A percentile compares a stretch with the other conserved stretches of the same genome.
Conservation (phyloP, 768 basidiomycete genomes). For the Naematelia aurantialba region DNA sequence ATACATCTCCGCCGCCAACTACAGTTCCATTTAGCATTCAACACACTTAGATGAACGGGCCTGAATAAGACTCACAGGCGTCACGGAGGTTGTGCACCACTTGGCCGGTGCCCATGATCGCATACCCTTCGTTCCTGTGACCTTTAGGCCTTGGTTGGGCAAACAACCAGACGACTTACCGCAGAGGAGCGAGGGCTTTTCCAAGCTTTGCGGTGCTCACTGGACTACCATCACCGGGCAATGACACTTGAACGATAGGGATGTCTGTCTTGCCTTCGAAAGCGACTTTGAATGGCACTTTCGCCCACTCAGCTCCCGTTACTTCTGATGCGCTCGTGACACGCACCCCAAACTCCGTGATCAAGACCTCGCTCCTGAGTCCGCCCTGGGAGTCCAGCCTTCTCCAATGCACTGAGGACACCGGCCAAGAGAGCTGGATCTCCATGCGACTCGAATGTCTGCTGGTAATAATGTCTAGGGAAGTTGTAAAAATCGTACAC, state of each 20-base stretch:
- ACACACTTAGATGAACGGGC: not conserved
- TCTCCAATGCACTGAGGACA: conserved; percentile 20
- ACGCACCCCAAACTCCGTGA: conserved; percentile 46
- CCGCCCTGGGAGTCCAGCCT: conserved; percentile 13
- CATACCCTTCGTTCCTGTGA: conserved; percentile 37
- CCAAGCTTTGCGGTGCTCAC: conserved; percentile 34
- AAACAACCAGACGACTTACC: conserved; percentile 9
- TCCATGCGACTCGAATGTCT: conserved; percentile 27
- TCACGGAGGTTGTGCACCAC: conserved; percentile 46
- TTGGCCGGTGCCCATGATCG: conserved; percentile 42
- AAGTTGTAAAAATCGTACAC: conserved; percentile 46
- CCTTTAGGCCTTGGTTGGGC: not conserved
- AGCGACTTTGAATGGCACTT: conserved; percentile 36
- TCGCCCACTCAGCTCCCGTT: not conserved
- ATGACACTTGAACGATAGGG: conserved; percentile 39
- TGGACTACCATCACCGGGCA: conserved; percentile 29
- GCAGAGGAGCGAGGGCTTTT: conserved; percentile 24
- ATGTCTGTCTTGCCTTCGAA: conserved; percentile 23
- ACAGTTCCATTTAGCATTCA: too few relatives aligned
- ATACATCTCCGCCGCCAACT: not conserved
- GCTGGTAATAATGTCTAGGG: conserved; percentile 37
- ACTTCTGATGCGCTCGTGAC: not conserved
- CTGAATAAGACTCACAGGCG: conserved; percentile 25
- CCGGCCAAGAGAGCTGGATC: conserved; percentile 6
- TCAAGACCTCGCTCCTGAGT: conserved; percentile 32